Percentiles rank a stretch among this genome's conserved stretches.
Conservation (phyloP, 2,329 filamentous ascomycete species). For the Penicillium sp. region DNA sequence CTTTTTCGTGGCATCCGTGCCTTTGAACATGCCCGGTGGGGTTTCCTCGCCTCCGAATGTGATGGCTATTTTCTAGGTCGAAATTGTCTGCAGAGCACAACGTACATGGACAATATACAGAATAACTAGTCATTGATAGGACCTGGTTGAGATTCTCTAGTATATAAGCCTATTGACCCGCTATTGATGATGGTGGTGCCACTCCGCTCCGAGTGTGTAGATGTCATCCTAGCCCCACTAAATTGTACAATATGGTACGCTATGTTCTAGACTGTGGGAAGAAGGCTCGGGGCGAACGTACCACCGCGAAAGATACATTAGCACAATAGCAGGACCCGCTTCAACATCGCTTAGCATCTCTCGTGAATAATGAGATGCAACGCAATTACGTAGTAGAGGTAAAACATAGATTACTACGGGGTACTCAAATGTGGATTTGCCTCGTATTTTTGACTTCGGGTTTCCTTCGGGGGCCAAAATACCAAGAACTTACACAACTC, state of each 20-base stretch:
- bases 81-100: not conserved
- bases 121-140: not conserved
- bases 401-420: no score
- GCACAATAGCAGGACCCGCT: not conserved
- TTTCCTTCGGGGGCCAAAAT: not conserved
- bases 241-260: not conserved
- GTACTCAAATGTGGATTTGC: not conserved
- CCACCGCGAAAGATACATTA: not conserved
- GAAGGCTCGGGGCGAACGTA: not conserved
- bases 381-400: not conserved
- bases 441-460: constrained; percentile 2
- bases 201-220: not conserved
- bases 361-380: not conserved
- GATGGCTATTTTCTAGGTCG: constrained; percentile 44
- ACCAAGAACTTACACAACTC: not conserved
- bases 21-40: constrained; percentile 50
- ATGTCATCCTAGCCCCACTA: not conserved
- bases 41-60: constrained; percentile 48
- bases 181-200: not conserved
- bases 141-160: not conserved
- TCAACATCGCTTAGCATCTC: not conserved
- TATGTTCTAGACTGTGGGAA: not conserved
- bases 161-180: not conserved
- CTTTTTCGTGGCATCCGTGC: constrained; percentile 52
- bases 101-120: not conserved